Percentiles rank a stretch among this genome's conserved stretches.
phyloP scores from a whole-genome alignment of 352 stramenopile genomes.

The Thraustotheca clavata region DNA sequence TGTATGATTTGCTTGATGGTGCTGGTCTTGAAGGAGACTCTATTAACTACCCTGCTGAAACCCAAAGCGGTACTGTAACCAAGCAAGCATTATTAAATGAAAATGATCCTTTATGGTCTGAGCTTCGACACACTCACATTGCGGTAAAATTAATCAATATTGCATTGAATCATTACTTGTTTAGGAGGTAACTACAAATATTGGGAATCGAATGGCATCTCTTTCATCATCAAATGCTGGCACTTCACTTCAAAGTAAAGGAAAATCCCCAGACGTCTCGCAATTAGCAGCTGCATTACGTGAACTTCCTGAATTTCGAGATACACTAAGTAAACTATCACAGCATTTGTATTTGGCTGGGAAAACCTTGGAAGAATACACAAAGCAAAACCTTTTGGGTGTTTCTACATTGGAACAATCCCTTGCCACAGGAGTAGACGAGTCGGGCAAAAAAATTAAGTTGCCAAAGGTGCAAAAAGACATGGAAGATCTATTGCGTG shows the following conservation, averaged over 20 bases:
- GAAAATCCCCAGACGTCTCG: conserved; percentile 79
- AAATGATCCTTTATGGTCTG: conserved; percentile 94
- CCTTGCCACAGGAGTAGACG: conserved; percentile 90
- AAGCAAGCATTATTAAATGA: conserved; percentile 95
- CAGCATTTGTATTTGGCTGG: conserved; percentile 93
- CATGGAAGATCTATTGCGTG: conserved; percentile 82
- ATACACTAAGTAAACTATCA: conserved; percentile 91
- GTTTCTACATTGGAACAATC: conserved; percentile 93
- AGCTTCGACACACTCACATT: conserved; percentile 95
- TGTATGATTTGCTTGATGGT: conserved; percentile 90
- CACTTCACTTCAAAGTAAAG: conserved; percentile 53
- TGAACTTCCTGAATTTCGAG: conserved; percentile 90
- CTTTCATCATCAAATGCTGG: conserved; percentile 76
- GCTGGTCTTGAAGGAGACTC: conserved; percentile 84
- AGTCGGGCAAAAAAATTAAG: conserved; percentile 88
- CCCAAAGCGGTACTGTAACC: conserved; percentile 55
- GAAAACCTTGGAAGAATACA: conserved; percentile 92
- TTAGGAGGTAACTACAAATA: conserved; percentile 66
- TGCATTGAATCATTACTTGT: background rate
- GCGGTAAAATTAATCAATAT: conserved; percentile 36
- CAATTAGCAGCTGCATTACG: conserved; percentile 90
- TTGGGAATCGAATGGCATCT: conserved; percentile 62
- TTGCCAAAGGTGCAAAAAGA: conserved; percentile 71
- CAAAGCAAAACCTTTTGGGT: conserved; percentile 76
- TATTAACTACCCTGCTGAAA: conserved; percentile 88